Conservation (phyloP, 75 land plant genomes). For the Cupressus sempervirens region DNA sequence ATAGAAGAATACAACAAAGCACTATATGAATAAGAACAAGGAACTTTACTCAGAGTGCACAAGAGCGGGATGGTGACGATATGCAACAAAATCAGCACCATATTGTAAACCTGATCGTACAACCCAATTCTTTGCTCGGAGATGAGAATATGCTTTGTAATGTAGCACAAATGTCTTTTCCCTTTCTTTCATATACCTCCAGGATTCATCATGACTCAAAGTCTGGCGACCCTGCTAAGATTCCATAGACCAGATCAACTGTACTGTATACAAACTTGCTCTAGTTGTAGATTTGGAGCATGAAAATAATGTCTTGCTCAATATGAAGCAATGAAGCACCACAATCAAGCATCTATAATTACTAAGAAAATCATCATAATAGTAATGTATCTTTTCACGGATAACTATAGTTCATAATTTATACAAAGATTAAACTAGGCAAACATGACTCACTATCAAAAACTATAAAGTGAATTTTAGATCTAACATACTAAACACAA, state of each 20-base stretch:
- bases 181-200: constrained; percentile 45
- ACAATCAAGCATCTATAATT: not conserved
- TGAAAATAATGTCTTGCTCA: not conserved
- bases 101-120: constrained; percentile 71
- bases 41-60: constrained; percentile 68
- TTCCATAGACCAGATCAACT: constrained; percentile 4
- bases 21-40: not conserved
- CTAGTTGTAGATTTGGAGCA: not conserved
- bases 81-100: constrained; percentile 83
- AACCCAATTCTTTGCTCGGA: constrained; percentile 72
- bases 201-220: constrained; percentile 32
- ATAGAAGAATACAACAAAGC: constrained; percentile 5
- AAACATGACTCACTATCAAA: not conserved
- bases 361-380: not conserved
- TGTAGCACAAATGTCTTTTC: constrained; percentile 32
- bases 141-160: constrained; percentile 75
- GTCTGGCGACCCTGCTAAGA: constrained; percentile 20
- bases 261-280: not conserved
- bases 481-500: not conserved
- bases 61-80: constrained; percentile 81
- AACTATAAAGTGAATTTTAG: not conserved
- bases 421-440: not conserved
- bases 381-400: not conserved
- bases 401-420: not conserved
- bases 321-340: not conserved